Base-by-base conservation (phyloP, 768 basidiomycete genomes). In the Megacollybia marginata region DNA sequence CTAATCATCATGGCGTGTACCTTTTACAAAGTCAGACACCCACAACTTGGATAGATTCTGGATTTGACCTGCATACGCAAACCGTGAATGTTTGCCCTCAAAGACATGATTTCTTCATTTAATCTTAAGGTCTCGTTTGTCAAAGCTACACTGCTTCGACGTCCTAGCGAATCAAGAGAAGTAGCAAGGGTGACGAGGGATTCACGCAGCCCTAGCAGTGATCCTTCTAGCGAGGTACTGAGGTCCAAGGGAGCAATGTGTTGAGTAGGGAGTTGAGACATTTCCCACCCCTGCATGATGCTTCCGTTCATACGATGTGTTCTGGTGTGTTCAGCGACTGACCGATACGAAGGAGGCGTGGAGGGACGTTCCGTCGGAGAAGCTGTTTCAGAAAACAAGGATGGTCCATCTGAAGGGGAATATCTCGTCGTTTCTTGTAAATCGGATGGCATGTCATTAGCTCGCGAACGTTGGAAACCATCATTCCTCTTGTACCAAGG, bases 1-100 rank as follows among this genome's bases (percentile, higher is more conserved):
- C 87, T 84, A 81, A 86, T 80, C 83, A 88, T 83, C 53, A 88
- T 76, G 44, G 76, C 73, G 57, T 88, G 85, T 48, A 82, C 62
- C 79, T 82, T 58, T 50, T 48, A 51, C 48, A 53, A 53, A 51
- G 54, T 54, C 49, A 56, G 50, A 55, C 51, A 28, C 23, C 23
- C 1, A 32, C 46, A 51, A 33, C 20, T 18, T 18, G 16, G 44
- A 6, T 23, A 23, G 46, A 13, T 2, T 2, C 0, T 19, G 19
- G 20, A 23, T 65, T 75, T 11, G 49, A 88, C 82, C 78, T 90
- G 88, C 74, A 91, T 85, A 48, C 88, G 73, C 43, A 92, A 62
- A 2, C 88, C 88, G 54, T 90, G 85, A 40, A 90, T 70, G 46
- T 74, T 79, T 19, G 76, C 83, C 46, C 83, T 74, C 45, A 92